These are phyloP conservation scores for Rutstroemia sp. DNA, from an alignment of 2,329 filamentous ascomycete genomes.

Conservation along the genomic window DNA sequence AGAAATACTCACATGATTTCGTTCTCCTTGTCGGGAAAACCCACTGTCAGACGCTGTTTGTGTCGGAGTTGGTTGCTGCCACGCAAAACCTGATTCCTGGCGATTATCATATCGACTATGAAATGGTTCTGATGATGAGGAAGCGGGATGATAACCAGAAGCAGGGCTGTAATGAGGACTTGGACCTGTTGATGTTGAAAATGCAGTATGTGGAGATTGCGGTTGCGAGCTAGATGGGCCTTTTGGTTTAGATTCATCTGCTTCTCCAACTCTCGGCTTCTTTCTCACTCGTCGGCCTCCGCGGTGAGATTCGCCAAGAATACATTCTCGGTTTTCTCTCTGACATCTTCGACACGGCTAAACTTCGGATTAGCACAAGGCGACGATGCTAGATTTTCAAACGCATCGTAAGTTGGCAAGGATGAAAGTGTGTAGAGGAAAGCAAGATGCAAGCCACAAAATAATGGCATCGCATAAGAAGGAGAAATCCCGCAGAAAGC, in stretches of 20 bases:
- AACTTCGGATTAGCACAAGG: background rate
- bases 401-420: too few species aligned
- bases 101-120: constrained; percentile 17
- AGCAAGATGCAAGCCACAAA: too few species aligned
- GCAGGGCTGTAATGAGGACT: constrained; percentile 10
- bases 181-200: constrained; percentile 3
- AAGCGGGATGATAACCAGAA: background rate
- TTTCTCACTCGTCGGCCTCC: constrained; percentile 28
- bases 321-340: constrained; percentile 26
- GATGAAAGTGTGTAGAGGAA: too few species aligned
- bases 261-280: constrained; percentile 22
- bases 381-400: too few species aligned
- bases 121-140: constrained; percentile 10
- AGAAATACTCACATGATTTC: constrained; percentile 15
- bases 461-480: too few species aligned
- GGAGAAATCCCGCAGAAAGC: too few species aligned
- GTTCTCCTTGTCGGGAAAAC: constrained; percentile 16
- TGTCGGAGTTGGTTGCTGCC: constrained; percentile 15
- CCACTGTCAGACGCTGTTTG: constrained; percentile 14
- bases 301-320: constrained; percentile 28
- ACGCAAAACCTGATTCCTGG: constrained; percentile 12
- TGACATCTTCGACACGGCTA: constrained; percentile 30
- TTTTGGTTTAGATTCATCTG: constrained; percentile 4
- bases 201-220: constrained; percentile 1
- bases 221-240: background rate